These are phyloP conservation scores for Microsporum audouinii DNA, from an alignment of 2,329 filamentous ascomycete species.

Conservation along the genomic window DNA sequence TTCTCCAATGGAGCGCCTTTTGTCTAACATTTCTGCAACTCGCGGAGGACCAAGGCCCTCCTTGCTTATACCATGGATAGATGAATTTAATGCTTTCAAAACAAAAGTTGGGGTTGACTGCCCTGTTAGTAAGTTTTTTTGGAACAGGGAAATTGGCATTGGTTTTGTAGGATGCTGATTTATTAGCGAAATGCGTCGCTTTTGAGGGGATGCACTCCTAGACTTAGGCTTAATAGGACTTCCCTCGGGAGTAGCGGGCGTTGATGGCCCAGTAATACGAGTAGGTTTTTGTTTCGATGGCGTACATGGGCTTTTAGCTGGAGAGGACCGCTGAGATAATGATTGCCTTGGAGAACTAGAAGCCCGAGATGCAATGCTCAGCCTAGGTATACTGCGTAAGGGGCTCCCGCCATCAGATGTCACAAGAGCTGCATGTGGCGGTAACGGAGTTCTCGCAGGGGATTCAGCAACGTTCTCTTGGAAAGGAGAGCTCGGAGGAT, in stretches of 20 bases:
- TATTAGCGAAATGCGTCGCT: constrained; percentile 27
- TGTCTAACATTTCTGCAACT: constrained; percentile 59
- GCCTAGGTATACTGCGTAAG: constrained; percentile 43
- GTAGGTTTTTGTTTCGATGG: constrained; percentile 23
- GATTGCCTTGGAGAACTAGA: constrained; percentile 36
- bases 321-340: constrained; percentile 28
- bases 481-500: constrained; percentile 39
- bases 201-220: constrained; percentile 36
- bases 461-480: constrained; percentile 26
- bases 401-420: constrained; percentile 45
- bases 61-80: constrained; percentile 58
- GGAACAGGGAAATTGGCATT: constrained; percentile 39
- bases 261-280: neutral
- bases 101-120: constrained; percentile 52
- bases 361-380: constrained; percentile 36
- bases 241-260: constrained; percentile 7
- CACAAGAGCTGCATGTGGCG: constrained; percentile 29
- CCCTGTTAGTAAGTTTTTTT: constrained; percentile 43
- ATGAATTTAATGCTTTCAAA: constrained; percentile 49
- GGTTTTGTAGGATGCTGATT: constrained; percentile 31
- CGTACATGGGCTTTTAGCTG: constrained; percentile 29
- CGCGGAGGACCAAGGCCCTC: constrained; percentile 64
- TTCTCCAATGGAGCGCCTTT: constrained; percentile 60
- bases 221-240: constrained; percentile 6
- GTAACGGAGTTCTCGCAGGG: constrained; percentile 20